Conservation (phyloP, 169 alveolate species). For the Cyclospora cayetanensis region DNA sequence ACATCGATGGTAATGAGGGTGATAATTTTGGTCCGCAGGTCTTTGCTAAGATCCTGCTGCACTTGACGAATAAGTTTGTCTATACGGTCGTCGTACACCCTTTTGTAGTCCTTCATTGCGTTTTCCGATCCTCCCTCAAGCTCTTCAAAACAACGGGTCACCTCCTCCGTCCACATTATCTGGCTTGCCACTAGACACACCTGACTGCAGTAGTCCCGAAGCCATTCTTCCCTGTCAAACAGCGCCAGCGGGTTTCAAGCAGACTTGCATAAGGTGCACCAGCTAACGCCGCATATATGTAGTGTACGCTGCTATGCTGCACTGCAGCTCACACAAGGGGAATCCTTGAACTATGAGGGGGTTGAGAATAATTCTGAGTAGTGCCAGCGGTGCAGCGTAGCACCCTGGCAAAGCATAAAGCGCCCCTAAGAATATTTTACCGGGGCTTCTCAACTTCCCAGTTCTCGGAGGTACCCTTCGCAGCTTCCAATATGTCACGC, state of each 20-base stretch:
- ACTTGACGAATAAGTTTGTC: slow-evolving; percentile 94
- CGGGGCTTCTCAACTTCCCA: slow-evolving; percentile 92
- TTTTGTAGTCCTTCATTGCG: slow-evolving; percentile 96
- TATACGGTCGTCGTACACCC: slow-evolving; percentile 90
- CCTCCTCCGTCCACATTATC: slow-evolving; percentile 97
- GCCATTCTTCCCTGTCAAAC: slow-evolving; percentile 89
- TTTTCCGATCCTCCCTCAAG: slow-evolving; percentile 95
- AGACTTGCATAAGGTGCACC: too few relatives aligned
- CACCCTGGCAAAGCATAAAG: too few relatives aligned
- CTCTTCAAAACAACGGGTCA: slow-evolving; percentile 93
- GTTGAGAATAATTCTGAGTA: too few relatives aligned
- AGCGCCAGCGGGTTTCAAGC: slow-evolving; percentile 68
- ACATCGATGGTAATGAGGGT: slow-evolving; percentile 96
- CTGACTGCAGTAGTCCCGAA: slow-evolving; percentile 94
- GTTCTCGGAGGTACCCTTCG: slow-evolving; percentile 88
- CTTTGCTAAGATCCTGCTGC: slow-evolving; percentile 76
- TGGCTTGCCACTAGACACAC: slow-evolving; percentile 93
- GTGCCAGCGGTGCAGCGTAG: too few relatives aligned
- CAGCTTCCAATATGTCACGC: slow-evolving; percentile 87
- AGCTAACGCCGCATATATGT: too few relatives aligned
- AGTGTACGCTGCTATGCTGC: too few relatives aligned
- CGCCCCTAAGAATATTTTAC: too few relatives aligned
- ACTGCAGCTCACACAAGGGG: too few relatives aligned
- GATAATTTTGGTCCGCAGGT: slow-evolving; percentile 86
- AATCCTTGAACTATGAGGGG: too few relatives aligned